These are phyloP conservation scores for Ettlia oleoabundans DNA, from an alignment of 139 green algal species.

Conservation along the genomic window DNA sequence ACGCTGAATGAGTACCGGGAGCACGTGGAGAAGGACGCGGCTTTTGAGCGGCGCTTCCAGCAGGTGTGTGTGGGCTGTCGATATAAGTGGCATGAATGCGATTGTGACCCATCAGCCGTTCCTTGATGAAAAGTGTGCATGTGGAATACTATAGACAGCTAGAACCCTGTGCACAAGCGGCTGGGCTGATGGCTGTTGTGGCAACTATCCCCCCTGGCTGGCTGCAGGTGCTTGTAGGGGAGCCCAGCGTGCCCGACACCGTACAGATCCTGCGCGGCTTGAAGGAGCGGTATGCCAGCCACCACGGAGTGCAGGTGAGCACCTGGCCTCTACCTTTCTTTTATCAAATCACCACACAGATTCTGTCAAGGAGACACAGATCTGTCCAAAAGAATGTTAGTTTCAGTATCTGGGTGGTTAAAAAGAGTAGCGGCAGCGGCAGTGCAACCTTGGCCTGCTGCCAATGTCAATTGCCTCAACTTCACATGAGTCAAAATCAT, in stretches of 20 bases:
- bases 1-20: slow-evolving; percentile 92
- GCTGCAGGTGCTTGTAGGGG: slow-evolving; percentile 76
- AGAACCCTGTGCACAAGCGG: neutral
- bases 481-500: neutral
- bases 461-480: neutral
- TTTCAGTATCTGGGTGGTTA: too few species aligned
- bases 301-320: slow-evolving; percentile 71
- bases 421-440: too few species aligned
- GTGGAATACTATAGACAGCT: neutral
- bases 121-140: neutral
- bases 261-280: slow-evolving; percentile 94
- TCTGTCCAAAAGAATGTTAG: too few species aligned
- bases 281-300: slow-evolving; percentile 84
- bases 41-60: slow-evolving; percentile 93
- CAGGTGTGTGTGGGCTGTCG: slow-evolving; percentile 56
- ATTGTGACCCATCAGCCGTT: too few species aligned
- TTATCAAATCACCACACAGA: too few species aligned
- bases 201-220: too few species aligned
- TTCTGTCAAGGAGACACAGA: too few species aligned
- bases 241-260: slow-evolving; percentile 90
- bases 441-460: neutral
- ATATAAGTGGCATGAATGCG: too few species aligned
- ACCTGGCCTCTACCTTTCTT: too few species aligned
- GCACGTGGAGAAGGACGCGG: slow-evolving; percentile 96
- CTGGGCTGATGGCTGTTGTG: too few species aligned